Evolutionary conservation across 148 eudicot genomes (phyloP), one percentile per base, ranked within the genome.

Genomic region (Fagopyrum esculentum): DNA sequence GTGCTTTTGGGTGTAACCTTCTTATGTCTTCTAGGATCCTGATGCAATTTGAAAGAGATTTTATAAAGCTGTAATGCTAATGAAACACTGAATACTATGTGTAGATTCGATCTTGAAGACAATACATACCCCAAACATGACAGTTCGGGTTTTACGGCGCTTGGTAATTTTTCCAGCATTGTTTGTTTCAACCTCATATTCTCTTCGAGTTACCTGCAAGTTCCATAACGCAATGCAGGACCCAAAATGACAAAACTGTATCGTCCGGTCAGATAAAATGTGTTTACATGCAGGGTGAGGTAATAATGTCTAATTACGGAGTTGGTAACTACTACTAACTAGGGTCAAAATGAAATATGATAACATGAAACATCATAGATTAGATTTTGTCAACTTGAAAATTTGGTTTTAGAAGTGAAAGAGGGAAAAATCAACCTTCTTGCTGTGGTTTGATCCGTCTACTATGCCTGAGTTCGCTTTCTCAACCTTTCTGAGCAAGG

Each of bases 171-270:
- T 87, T 76, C 88, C 88, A 57, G 87, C 93, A 82, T 89, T 85
- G 51, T 91, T 81, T 57, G 97, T 95, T 85, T 95, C 99, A 84
- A 92, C 92, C 82, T 95, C 99, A 81, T 89, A 95, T 80, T 95
- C 98, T 45, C 81, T 97, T 74, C 84, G 97, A 81, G 91, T 95
- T 74, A 90, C 98, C 98, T 94, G 86, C 72, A 78, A 71, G 5
- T 71, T 45, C n/a, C 71, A 81, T 35, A 72, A 70, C 71, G 72
- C 40, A 26, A 73, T 46, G 50, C 69, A 54, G 64, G 13, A 40
- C 46, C 3, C 40, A 35, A 35, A 35, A 35, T 35, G 40, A 35
- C 17, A 30, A 44, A 17, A 73, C 76, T 75, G 47, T 45, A 22
- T 44, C 22, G 54, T 69, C 73, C 60, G 16, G 10, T 63, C 54